Percentiles rank a stretch among this genome's conserved stretches.
Conservation (phyloP, 805 yeast genomes). For the Yamadazyma olivae region DNA sequence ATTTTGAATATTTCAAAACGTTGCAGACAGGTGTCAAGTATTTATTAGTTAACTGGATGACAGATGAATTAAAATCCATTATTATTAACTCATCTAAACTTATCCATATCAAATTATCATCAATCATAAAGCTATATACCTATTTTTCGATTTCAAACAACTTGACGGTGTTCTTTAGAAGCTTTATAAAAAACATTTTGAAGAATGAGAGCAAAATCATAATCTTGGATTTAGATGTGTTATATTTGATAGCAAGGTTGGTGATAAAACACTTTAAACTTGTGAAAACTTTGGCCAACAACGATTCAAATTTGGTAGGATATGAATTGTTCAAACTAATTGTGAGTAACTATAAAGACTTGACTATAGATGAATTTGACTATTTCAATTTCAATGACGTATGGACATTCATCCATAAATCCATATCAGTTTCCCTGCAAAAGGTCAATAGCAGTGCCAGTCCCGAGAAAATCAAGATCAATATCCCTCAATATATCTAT, state of each 20-base stretch:
- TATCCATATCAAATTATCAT: constrained; percentile 31
- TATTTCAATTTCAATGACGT: constrained; percentile 27
- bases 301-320: constrained; percentile 25
- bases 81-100: constrained; percentile 32
- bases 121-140: constrained; percentile 28
- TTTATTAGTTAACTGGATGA: constrained; percentile 47
- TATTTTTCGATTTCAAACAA: constrained; percentile 38
- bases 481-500: constrained; percentile 13
- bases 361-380: constrained; percentile 30
- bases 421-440: constrained; percentile 4
- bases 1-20: constrained; percentile 12
- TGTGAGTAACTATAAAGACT: constrained; percentile 31
- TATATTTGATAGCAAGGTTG: constrained; percentile 31
- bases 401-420: constrained; percentile 30
- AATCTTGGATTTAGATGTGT: constrained; percentile 40
- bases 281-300: constrained; percentile 32
- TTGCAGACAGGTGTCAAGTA: constrained; percentile 44
- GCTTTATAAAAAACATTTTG: constrained; percentile 27
- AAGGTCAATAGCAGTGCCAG: not conserved
- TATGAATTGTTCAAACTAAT: constrained; percentile 35
- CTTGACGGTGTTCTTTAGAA: constrained; percentile 39
- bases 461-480: constrained; percentile 4
- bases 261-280: constrained; percentile 31
- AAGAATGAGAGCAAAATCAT: constrained; percentile 39
- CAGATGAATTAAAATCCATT: constrained; percentile 37